phyloP scores from a whole-genome alignment of 768 basidiomycete species.

The Hericium alpestre region DNA sequence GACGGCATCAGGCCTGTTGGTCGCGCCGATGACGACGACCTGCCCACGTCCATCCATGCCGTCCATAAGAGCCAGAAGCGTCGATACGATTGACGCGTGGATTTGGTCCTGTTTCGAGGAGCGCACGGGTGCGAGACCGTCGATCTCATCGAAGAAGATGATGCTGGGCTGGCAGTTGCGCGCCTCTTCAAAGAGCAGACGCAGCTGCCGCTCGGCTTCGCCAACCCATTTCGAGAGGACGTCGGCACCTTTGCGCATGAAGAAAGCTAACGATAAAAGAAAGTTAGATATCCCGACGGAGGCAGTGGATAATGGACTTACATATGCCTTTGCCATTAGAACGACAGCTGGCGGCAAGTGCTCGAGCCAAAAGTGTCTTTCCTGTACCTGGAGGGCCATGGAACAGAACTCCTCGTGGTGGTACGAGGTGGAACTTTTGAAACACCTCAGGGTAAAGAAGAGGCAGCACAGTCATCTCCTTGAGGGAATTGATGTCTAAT shows the following conservation, averaged over 20 bases:
- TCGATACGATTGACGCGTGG: slow-evolving; percentile 94
- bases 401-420: slow-evolving; percentile 92
- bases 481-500: slow-evolving; percentile 86
- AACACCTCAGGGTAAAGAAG: slow-evolving; percentile 95
- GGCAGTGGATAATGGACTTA: slow-evolving; percentile 29
- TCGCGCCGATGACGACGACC: slow-evolving; percentile 95
- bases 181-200: slow-evolving; percentile 93
- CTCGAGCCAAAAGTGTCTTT: slow-evolving; percentile 88
- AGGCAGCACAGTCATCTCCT: slow-evolving; percentile 97
- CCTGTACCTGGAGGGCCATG: slow-evolving; percentile 99
- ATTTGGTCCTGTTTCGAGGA: slow-evolving; percentile 99
- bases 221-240: slow-evolving; percentile 99
- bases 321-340: slow-evolving; percentile 81
- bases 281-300: neutral
- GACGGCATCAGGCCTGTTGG: slow-evolving; percentile 94
- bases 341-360: slow-evolving; percentile 85
- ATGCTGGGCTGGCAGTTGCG: slow-evolving; percentile 86
- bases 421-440: slow-evolving; percentile 85
- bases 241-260: slow-evolving; percentile 99
- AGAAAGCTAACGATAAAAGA: slow-evolving; percentile 58
- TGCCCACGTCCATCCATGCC: slow-evolving; percentile 98
- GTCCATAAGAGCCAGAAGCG: slow-evolving; percentile 93
- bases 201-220: slow-evolving; percentile 92
- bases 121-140: slow-evolving; percentile 93
- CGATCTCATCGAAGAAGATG: slow-evolving; percentile 99